phyloP scores from a whole-genome alignment of 2,329 filamentous ascomycete species.

The Ophiostoma quercus region DNA sequence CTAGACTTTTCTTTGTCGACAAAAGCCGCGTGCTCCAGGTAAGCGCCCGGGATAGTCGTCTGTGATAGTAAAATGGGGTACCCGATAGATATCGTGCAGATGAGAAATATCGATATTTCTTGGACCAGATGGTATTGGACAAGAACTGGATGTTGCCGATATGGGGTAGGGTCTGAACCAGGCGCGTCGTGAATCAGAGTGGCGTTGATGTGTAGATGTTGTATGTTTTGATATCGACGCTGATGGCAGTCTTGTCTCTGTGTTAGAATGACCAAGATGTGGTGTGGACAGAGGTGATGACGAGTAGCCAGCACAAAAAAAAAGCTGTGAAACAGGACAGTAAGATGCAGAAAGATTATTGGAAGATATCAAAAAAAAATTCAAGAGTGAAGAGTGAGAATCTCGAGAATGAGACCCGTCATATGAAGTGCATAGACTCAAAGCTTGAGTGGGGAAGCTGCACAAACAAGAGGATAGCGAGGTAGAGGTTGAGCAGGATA shows the following conservation, averaged over 20 bases:
- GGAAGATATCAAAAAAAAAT: neutral
- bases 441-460: neutral
- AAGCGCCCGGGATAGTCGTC: neutral
- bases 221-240: too few relatives aligned
- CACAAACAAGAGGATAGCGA: neutral
- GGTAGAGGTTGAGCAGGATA: neutral
- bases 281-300: neutral
- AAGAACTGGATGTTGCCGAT: neutral
- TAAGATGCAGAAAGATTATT: neutral
- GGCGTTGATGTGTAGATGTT: neutral
- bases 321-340: neutral
- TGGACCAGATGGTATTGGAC: neutral
- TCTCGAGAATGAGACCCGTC: neutral
- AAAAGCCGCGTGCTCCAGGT: neutral
- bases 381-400: neutral
- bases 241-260: neutral
- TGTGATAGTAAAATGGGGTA: neutral
- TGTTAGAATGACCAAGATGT: neutral
- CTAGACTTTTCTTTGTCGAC: neutral
- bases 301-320: neutral
- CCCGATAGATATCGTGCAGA: neutral
- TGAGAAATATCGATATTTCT: neutral
- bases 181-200: neutral
- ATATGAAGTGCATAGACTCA: neutral
- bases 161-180: neutral